These are phyloP conservation scores for Daedaleopsis sinensis DNA, from an alignment of 768 basidiomycete genomes.

Conservation along the genomic window DNA sequence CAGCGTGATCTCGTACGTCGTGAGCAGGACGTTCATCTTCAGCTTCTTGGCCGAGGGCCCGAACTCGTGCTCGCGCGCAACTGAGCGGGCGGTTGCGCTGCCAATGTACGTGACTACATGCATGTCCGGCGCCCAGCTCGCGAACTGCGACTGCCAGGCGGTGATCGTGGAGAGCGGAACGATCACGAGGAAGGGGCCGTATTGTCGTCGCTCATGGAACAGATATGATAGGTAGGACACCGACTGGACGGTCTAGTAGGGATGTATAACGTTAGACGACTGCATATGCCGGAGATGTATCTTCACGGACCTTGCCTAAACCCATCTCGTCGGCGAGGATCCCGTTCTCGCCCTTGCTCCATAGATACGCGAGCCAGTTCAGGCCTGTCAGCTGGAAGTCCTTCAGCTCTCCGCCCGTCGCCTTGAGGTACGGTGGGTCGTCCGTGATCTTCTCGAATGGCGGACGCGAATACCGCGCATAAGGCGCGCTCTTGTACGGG, in stretches of 20 bases:
- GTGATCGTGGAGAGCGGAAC: conserved; percentile 98
- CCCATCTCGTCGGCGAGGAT: conserved; percentile 99
- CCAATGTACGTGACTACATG: conserved; percentile 98
- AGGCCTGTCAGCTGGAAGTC: conserved; percentile 98
- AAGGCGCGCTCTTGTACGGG: conserved; percentile 80
- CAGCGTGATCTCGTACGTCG: conserved; percentile 95
- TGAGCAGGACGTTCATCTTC: conserved; percentile 96
- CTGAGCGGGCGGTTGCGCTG: conserved; percentile 81
- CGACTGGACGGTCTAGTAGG: conserved; percentile 89
- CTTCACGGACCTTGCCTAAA: conserved; percentile 76
- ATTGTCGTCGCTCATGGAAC: conserved; percentile 89
- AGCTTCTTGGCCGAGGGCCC: conserved; percentile 85
- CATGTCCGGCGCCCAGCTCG: conserved; percentile 92
- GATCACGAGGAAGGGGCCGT: conserved; percentile 96
- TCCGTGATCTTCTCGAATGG: conserved; percentile 79
- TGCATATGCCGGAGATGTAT: not conserved
- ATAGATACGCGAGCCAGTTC: conserved; percentile 98
- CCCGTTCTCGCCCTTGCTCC: conserved; percentile 94
- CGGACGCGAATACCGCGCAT: conserved; percentile 71
- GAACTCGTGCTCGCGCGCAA: conserved; percentile 93
- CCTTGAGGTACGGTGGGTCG: conserved; percentile 83
- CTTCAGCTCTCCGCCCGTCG: conserved; percentile 85
- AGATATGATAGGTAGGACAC: conserved; percentile 94
- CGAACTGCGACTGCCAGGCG: conserved; percentile 96
- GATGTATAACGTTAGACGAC: not conserved